A percentile compares a stretch with the other conserved stretches of the same genome.
These are phyloP conservation scores for Lenzites betulinus DNA, from an alignment of 768 basidiomycete species.

Conservation along the genomic window DNA sequence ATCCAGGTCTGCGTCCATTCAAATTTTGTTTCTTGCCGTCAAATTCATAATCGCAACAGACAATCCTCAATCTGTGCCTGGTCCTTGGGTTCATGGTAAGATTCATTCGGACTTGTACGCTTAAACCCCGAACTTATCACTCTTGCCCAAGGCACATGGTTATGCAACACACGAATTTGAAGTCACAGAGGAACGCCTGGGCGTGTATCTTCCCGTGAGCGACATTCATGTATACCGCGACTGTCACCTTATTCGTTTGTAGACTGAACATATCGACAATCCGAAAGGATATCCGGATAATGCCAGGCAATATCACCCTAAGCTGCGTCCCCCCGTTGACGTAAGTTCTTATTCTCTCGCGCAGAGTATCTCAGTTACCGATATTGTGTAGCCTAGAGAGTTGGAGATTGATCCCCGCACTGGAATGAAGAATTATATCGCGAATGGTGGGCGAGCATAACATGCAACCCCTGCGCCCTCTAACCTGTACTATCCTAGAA, in stretches of 20 bases:
- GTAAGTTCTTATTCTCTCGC: slow-evolving; percentile 36
- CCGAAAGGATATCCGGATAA: slow-evolving; percentile 91
- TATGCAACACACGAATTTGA: slow-evolving; percentile 86
- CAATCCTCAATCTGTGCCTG: slow-evolving; percentile 88
- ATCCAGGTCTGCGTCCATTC: slow-evolving; percentile 50
- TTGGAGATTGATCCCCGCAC: slow-evolving; percentile 81
- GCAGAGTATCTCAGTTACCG: background rate
- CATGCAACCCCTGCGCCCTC: background rate
- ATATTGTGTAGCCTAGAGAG: slow-evolving; percentile 59
- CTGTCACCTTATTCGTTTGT: background rate
- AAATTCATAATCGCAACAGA: slow-evolving; percentile 42
- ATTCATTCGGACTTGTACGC: background rate
- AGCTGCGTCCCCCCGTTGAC: slow-evolving; percentile 81
- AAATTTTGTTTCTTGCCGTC: too few species aligned
- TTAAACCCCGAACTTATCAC: background rate
- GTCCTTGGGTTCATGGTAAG: slow-evolving; percentile 85
- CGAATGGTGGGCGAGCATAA: slow-evolving; percentile 53
- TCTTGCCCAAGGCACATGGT: slow-evolving; percentile 58
- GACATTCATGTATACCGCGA: background rate
- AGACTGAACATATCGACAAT: slow-evolving; percentile 91
- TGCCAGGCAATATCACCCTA: slow-evolving; percentile 72
- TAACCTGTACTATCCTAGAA: slow-evolving; percentile 39
- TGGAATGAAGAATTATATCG: slow-evolving; percentile 97
- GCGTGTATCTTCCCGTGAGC: slow-evolving; percentile 78
- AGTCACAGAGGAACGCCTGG: slow-evolving; percentile 80